Evolutionary conservation across 179 eudicot species (phyloP), one percentile per base, ranked within the genome.

Genomic region (Carnegiea gigantea): DNA sequence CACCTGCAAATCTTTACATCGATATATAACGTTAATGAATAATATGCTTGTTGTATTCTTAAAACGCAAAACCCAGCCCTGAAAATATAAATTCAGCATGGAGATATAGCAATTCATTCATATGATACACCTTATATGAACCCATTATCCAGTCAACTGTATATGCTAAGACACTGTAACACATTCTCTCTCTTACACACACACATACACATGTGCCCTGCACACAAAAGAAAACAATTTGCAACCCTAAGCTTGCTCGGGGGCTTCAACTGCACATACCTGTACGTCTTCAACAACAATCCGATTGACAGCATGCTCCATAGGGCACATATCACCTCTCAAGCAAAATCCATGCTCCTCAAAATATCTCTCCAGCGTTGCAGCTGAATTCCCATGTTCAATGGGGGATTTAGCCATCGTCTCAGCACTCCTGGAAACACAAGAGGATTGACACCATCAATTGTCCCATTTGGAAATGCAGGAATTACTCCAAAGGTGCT

Each of bases 281-380:
- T 96, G 99, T 85, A 96, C 99, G 85, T 96, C 99, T 85, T 96
- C 98, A 70, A 96, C 88, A 83, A 96, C 97, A 60, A 96, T 96
- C 33, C 98, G 92, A 83, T 96, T 94, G 40, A 93, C 88, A 84
- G 97, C 99, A 90, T 96, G 99, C 88, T 96, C 99, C 99, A 96
- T 92, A 30, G 95, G 98, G 83, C 99, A 96, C 91, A 96, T 96
- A 86, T 96, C 99, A 79, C 99, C 99, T 84, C 97, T 93, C 70
- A 96, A 84, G 84, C 99, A 96, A 90, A 92, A 96, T 78, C 99
- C 99, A 79, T 90, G 98, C 79, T 96, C 99, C 91, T 96, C 99
- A 85, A 96, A 96, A 78, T n/a, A 28, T 96, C 99, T 88, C 98
- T 91, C 86, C 99, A 96, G 75, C 92, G 86, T 88, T 90, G 96